Conservation (phyloP, 2,329 filamentous ascomycete species). For the Neoarthrinium moseri region DNA sequence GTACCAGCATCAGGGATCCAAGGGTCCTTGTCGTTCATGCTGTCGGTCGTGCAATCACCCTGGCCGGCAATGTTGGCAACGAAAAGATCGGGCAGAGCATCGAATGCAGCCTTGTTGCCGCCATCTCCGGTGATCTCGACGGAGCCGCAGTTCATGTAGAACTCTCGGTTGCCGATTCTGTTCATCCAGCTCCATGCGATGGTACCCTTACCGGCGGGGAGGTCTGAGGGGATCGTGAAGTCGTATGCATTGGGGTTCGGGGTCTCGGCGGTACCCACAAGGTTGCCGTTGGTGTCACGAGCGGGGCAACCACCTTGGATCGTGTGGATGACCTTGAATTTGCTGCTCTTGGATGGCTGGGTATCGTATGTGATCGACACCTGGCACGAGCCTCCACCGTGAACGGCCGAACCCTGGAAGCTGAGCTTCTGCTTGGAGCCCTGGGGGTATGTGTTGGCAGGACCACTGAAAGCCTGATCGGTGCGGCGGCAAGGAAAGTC, state of each 20-base stretch:
- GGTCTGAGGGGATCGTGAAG: constrained; percentile 68
- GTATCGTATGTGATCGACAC: constrained; percentile 79
- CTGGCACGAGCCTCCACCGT: constrained; percentile 93
- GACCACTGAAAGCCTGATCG: constrained; percentile 43
- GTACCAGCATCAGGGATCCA: constrained; percentile 68
- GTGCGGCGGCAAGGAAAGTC: constrained; percentile 83
- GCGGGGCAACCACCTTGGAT: constrained; percentile 84
- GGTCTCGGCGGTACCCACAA: constrained; percentile 43
- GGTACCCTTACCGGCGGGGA: constrained; percentile 74
- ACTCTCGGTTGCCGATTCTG: constrained; percentile 86
- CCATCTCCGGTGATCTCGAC: constrained; percentile 59
- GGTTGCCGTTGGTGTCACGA: constrained; percentile 54
- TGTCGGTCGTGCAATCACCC: constrained; percentile 52
- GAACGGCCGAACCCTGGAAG: constrained; percentile 72
- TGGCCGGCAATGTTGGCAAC: constrained; percentile 63
- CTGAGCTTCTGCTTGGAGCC: constrained; percentile 61
- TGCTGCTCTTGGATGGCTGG: constrained; percentile 61
- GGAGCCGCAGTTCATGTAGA: constrained; percentile 96
- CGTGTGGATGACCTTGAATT: constrained; percentile 88
- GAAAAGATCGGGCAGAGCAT: constrained; percentile 71
- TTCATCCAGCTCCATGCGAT: constrained; percentile 97
- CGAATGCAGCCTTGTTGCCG: constrained; percentile 51
- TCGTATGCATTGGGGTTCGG: constrained; percentile 57
- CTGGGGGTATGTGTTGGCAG: constrained; percentile 49
- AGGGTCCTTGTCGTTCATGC: constrained; percentile 49